A percentile compares a stretch with the other conserved stretches of the same genome.
Evolutionary conservation across 495 filamentous ascomycete species (phyloP).

Genomic region (Pyrenula massariospora): DNA sequence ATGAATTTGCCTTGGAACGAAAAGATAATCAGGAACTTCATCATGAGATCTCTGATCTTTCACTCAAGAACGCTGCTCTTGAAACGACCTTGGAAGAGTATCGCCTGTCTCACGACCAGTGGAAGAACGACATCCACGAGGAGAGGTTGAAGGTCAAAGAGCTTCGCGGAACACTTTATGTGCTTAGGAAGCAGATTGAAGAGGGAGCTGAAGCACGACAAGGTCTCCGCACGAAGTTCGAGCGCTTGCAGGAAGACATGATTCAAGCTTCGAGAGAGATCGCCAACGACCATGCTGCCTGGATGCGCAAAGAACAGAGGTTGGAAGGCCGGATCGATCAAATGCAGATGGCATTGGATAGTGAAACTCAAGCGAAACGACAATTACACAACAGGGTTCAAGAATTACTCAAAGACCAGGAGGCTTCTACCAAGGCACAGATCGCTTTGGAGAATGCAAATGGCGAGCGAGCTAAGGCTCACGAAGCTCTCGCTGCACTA

Average conservation of each 20-base stretch:
- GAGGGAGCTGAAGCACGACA: constrained; percentile 72
- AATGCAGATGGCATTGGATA: constrained; percentile 62
- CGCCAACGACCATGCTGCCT: constrained; percentile 64
- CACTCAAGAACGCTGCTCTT: constrained; percentile 43
- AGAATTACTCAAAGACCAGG: constrained; percentile 46
- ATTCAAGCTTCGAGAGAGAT: constrained; percentile 62
- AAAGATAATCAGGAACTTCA: constrained; percentile 52
- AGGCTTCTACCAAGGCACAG: constrained; percentile 57
- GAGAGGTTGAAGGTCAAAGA: constrained; percentile 43
- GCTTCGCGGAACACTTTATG: constrained; percentile 53
- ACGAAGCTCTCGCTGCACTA: constrained; percentile 49
- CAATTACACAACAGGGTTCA: constrained; percentile 70
- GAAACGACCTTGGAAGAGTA: constrained; percentile 51
- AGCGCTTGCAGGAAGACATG: constrained; percentile 77
- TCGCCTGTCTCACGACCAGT: constrained; percentile 39
- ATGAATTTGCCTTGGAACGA: constrained; percentile 40
- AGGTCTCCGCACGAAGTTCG: constrained; percentile 66
- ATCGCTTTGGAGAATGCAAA: constrained; percentile 31
- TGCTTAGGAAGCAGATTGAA: constrained; percentile 63
- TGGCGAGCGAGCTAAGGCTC: constrained; percentile 42
- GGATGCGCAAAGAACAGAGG: constrained; percentile 60
- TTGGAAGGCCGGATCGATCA: constrained; percentile 66
- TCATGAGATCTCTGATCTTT: constrained; percentile 51
- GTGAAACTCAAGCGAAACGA: constrained; percentile 65
- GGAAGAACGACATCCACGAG: constrained; percentile 38